Base-by-base conservation (phyloP, 208 protist genomes). In the Trypanosoma boissoni region DNA sequence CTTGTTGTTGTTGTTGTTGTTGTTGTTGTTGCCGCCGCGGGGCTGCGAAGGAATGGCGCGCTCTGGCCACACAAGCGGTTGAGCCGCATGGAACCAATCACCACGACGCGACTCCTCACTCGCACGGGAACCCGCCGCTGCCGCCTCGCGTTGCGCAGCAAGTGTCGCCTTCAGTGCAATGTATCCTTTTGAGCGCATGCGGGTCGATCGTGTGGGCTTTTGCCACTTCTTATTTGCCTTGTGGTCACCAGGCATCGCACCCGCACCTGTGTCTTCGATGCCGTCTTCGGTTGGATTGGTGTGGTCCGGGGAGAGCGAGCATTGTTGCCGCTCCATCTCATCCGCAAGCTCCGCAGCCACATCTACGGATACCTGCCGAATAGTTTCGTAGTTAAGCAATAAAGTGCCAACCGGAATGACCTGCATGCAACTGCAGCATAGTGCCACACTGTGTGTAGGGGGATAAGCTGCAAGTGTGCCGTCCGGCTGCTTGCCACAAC, bases 201-300 rank as follows among this genome's bases (percentile, higher is more conserved):
- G 59, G 41, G 66, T 39, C 18, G 68, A 82, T 57, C 68, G 78
- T n/a, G 72, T 54, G 6, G 78, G 78, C 67, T 89, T 89, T 70
- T 76, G 72, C 45, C 61, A 43, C 64, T 69, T 78, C 24, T 68
- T 55, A n/a, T n/a, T n/a, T n/a, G n/a, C n/a, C 21, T 64, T 21
- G 10, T 56, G 24, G 10, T 26, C 51, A n/a, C 9, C 8, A 10
- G 7, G 26, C 8, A 23, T 23, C 7, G 6, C 14, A 21, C 10
- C 18, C 5, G 20, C 18, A 43, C 42, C 51, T 9, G 26, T 16
- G 8, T 29, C 16, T 21, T 26, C n/a, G 31, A 57, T 21, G 7
- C 42, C 24, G 10, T 26, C 51, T 34, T 26, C 8, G 10, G 14
- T 42, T 10, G 8, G 14, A 23, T 14, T 8, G 8, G 8, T 10